These are phyloP conservation scores for Ramularia endophylla DNA, from an alignment of 2,329 filamentous ascomycete genomes.

Conservation along the genomic window DNA sequence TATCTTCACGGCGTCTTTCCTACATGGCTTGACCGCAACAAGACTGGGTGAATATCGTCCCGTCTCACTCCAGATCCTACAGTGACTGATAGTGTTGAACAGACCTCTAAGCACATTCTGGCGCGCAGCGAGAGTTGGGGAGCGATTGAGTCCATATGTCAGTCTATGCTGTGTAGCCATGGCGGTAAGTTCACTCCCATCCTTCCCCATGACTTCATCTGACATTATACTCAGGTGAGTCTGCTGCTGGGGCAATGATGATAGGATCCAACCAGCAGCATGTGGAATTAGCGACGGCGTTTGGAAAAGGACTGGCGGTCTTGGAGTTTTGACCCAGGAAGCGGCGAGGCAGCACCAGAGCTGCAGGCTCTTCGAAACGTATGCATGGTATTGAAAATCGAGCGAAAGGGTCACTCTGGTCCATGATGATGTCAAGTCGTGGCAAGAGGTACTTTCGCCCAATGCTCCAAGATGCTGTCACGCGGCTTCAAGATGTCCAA, in stretches of 20 bases:
- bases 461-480: too few relatives aligned
- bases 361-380: too few relatives aligned
- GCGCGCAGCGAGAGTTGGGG: conserved; percentile 90
- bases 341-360: too few relatives aligned
- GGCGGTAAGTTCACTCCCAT: conserved; percentile 59
- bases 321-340: too few relatives aligned
- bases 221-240: conserved; percentile 22
- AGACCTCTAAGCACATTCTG: conserved; percentile 71
- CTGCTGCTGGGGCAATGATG: conserved; percentile 19
- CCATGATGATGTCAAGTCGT: too few relatives aligned
- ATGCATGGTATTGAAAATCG: too few relatives aligned
- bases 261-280: not conserved
- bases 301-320: conserved; percentile 1
- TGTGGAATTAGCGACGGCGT: conserved; percentile 20
- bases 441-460: too few relatives aligned
- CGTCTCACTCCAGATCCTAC: not conserved
- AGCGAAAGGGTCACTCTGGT: too few relatives aligned
- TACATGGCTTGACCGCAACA: conserved; percentile 84
- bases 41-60: conserved; percentile 63
- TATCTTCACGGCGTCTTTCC: conserved; percentile 91
- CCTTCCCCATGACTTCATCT: not conserved
- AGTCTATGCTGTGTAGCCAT: conserved; percentile 89
- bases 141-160: conserved; percentile 90
- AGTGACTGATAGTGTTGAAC: not conserved
- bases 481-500: too few relatives aligned